A percentile compares a stretch with the other conserved stretches of the same genome.
phyloP scores from a whole-genome alignment of 2,329 filamentous ascomycete species.

The Hypoxylon sp. region DNA sequence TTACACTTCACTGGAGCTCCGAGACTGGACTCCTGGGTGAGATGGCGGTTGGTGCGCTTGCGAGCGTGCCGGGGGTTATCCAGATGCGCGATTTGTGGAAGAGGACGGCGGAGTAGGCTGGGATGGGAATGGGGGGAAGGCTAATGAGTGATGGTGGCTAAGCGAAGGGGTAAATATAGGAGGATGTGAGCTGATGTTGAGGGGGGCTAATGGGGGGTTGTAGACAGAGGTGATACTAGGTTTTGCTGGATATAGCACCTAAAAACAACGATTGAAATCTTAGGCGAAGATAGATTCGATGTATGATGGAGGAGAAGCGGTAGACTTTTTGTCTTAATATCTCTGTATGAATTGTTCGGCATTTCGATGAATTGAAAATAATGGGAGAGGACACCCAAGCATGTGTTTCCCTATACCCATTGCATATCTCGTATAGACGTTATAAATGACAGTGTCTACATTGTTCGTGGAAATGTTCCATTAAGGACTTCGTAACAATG shows the following conservation, averaged over 20 bases:
- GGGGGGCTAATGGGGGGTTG: background rate
- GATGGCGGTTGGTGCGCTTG: constrained; percentile 68
- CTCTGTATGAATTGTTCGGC: constrained; percentile 4
- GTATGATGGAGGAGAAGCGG: background rate
- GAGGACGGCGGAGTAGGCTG: constrained; percentile 46
- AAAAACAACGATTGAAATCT: background rate
- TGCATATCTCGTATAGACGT: background rate
- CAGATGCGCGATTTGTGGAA: constrained; percentile 51
- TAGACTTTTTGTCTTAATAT: background rate
- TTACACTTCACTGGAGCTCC: constrained; percentile 86
- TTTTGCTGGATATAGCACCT: background rate
- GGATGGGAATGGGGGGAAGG: background rate
- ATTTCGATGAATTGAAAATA: constrained; percentile 9
- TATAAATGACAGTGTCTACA: background rate
- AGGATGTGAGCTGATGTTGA: background rate
- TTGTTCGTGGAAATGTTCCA: background rate
- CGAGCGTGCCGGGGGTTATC: constrained; percentile 55
- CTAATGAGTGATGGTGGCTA: background rate
- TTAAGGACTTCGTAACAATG: too few species aligned
- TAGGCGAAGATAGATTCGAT: background rate
- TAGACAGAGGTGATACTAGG: background rate
- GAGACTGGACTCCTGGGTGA: constrained; percentile 73
- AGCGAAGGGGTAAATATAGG: background rate
- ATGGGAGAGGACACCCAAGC: constrained; percentile 1
- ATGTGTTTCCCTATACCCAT: background rate